Base-by-base conservation (phyloP, 2,329 filamentous ascomycete species). In the Fusarium foetens region DNA sequence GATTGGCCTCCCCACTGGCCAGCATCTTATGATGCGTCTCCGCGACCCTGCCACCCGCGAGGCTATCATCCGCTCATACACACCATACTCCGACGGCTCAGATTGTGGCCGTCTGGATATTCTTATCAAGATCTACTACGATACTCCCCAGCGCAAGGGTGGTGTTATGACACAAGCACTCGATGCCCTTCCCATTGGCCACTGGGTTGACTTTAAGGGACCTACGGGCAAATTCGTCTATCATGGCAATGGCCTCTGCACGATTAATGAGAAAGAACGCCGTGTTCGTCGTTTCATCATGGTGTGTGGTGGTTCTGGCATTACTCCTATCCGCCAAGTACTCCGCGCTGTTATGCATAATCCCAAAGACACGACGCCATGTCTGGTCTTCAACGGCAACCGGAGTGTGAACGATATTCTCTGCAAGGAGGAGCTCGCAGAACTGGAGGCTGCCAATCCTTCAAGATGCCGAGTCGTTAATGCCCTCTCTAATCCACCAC, bases 271-370 rank as follows among this genome's bases (percentile, higher is more conserved):
- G 0, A 85, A 84, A 25, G 79, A 84, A 63, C 84, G 91, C 14
- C 81, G 75, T 0, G 88, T 97, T 2, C 88, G 86, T 58, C 87
- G 87, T 17, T 94, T 97, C 80, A 85, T 93, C 78, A 97, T 97
- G 94, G 90, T 97, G 36, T 96, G 93, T 75, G 95, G 88, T 19
- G 95, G 95, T 10, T 93, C 90, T n/a, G 95, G 95, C 2, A 92
- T 98, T 77, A 97, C 95, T n/a, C 95, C 95, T 0, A 93, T 97
- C 71, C 96, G 91, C 79, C 93, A 96, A 77, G 93, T 97, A 6
- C 84, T 97, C 58, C 86, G 93, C 11, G 92, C 93, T 1, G 88
- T 97, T 21, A 68, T 75, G 57, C 54, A 49, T 49, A 89, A 95
- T 70, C 74, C 79, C 3, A 79, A 84, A 0, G 93, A 95, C 76